phyloP scores from a whole-genome alignment of 208 protist genomes.

The Trypanosomatidae sp. region DNA sequence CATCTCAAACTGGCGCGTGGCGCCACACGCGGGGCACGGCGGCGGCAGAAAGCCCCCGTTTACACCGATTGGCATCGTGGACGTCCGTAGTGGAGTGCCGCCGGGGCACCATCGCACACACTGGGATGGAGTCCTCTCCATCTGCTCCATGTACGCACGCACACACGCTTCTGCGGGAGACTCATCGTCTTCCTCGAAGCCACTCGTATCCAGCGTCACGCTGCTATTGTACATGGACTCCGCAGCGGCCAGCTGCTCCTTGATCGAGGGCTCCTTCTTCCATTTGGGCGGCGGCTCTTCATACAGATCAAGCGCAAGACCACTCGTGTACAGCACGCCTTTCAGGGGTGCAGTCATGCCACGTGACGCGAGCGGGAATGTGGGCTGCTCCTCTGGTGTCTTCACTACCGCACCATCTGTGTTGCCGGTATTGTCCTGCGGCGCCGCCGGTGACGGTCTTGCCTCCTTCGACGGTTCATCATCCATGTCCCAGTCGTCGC shows the following conservation, averaged over 20 bases:
- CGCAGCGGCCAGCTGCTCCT: conserved; percentile 58
- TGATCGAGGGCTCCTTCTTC: conserved; percentile 32
- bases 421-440: background rate
- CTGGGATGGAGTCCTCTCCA: conserved; percentile 71
- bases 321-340: conserved; percentile 45
- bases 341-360: conserved; percentile 35
- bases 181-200: conserved; percentile 78
- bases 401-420: background rate
- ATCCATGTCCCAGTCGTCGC: conserved; percentile 19
- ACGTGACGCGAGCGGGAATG: conserved; percentile 32
- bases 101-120: conserved; percentile 86
- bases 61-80: conserved; percentile 21
- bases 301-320: conserved; percentile 68
- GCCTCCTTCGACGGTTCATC: background rate
- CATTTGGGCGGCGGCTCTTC: conserved; percentile 44
- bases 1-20: conserved; percentile 67
- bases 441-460: background rate
- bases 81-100: conserved; percentile 58
- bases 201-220: conserved; percentile 53
- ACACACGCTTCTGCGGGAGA: conserved; percentile 54
- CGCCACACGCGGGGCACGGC: conserved; percentile 58
- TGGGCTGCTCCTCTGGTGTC: conserved; percentile 6
- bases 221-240: conserved; percentile 55
- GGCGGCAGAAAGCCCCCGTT: conserved; percentile 25
- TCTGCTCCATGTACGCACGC: conserved; percentile 77